Conservation (phyloP, 306 rosid genomes). For the Astragalus glycyphyllos region DNA sequence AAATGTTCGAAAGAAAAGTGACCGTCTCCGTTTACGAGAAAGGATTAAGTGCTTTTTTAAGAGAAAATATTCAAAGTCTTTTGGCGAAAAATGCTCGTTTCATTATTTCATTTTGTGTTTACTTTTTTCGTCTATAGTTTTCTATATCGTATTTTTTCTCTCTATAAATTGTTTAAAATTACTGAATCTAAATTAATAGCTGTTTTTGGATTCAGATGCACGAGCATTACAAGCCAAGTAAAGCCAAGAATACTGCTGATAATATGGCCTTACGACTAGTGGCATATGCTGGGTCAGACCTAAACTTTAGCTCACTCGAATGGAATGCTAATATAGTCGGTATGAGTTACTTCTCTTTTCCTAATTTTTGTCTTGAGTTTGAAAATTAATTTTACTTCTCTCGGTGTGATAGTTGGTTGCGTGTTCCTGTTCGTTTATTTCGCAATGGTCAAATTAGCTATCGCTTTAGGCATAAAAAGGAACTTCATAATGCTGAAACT, state of each 20-base stretch:
- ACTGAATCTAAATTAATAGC: too few species aligned
- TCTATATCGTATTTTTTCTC: too few species aligned
- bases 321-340: conserved; percentile 50
- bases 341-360: conserved; percentile 32
- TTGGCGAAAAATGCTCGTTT: too few species aligned
- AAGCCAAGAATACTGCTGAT: not conserved
- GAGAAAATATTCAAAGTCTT: too few species aligned
- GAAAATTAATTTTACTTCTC: not conserved
- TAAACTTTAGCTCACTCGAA: conserved; percentile 39
- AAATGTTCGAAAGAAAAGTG: not conserved
- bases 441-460: too few species aligned
- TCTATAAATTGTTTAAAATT: too few species aligned
- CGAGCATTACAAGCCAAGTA: conserved; percentile 66
- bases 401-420: not conserved
- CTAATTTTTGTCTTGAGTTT: conserved; percentile 4
- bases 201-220: conserved; percentile 52
- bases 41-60: too few species aligned
- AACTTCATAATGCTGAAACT: too few species aligned
- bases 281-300: conserved; percentile 73
- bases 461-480: too few species aligned
- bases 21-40: too few species aligned
- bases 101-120: too few species aligned
- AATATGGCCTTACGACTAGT: conserved; percentile 36
- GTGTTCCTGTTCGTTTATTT: not conserved
- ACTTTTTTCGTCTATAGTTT: too few species aligned